phyloP scores from a whole-genome alignment of 2,329 filamentous ascomycete species.

The Dactylella cylindrospora region DNA sequence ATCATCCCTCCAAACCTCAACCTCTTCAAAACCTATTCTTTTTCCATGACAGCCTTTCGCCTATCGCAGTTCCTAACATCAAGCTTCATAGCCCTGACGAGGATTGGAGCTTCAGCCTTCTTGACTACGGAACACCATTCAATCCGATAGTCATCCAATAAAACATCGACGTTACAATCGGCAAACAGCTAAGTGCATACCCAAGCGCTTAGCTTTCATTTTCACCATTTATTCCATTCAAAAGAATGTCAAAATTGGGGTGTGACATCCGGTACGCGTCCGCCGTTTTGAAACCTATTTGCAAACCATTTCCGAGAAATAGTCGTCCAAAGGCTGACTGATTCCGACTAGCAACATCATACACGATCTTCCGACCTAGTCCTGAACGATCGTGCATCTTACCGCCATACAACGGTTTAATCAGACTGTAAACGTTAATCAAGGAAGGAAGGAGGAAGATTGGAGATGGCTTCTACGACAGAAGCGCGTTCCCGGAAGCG shows the following conservation, averaged over 20 bases:
- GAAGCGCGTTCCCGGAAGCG: slow-evolving; percentile 44
- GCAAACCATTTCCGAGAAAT: too few species aligned
- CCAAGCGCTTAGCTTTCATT: slow-evolving; percentile 34
- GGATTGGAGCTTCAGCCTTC: slow-evolving; percentile 10
- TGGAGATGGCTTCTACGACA: slow-evolving; percentile 27
- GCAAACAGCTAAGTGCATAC: slow-evolving; percentile 38
- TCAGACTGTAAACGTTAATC: slow-evolving; percentile 11
- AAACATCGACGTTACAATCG: slow-evolving; percentile 8
- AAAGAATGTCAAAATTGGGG: slow-evolving; percentile 43
- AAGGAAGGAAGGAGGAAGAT: background rate
- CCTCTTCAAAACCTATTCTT: too few species aligned
- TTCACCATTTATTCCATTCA: slow-evolving; percentile 34
- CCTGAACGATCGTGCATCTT: slow-evolving; percentile 38
- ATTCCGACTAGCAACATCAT: slow-evolving; percentile 16
- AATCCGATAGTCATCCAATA: too few species aligned
- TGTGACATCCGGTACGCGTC: slow-evolving; percentile 27
- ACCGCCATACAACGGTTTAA: background rate
- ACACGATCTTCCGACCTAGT: slow-evolving; percentile 44
- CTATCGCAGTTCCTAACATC: too few species aligned
- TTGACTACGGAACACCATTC: background rate
- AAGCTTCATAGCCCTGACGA: too few species aligned
- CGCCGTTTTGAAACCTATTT: background rate
- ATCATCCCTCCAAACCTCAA: too few species aligned
- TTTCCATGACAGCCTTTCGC: too few species aligned
- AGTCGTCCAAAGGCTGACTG: too few species aligned